phyloP scores from a whole-genome alignment of 495 filamentous ascomycete genomes.

The Daldinia decipiens region DNA sequence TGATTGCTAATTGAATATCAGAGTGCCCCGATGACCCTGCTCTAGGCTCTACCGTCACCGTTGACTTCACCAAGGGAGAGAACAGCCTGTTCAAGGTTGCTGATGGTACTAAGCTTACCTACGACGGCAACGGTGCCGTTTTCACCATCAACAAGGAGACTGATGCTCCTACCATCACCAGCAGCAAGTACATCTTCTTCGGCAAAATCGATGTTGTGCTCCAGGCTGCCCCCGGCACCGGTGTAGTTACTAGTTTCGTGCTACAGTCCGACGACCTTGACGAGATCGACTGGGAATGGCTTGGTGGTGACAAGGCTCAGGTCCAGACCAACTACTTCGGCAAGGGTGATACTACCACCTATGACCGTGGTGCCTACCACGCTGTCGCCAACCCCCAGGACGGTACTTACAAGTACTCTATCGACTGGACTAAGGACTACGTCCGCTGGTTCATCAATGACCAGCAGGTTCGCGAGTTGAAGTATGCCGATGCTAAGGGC shows the following conservation, averaged over 20 bases:
- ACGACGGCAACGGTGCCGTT: constrained; percentile 74
- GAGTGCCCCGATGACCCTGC: constrained; percentile 79
- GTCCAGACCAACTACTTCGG: constrained; percentile 96
- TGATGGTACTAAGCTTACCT: constrained; percentile 67
- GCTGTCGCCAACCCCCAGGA: constrained; percentile 67
- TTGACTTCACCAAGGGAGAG: constrained; percentile 83
- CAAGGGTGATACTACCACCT: constrained; percentile 83
- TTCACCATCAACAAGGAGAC: constrained; percentile 80
- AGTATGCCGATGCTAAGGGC: constrained; percentile 64
- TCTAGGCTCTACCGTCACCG: constrained; percentile 72
- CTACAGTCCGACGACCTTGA: constrained; percentile 92
- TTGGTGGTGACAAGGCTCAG: constrained; percentile 68
- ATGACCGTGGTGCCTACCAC: constrained; percentile 78
- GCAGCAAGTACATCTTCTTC: constrained; percentile 80
- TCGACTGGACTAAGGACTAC: constrained; percentile 81
- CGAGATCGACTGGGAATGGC: constrained; percentile 95
- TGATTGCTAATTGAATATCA: constrained; percentile 30
- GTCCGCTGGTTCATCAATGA: constrained; percentile 89
- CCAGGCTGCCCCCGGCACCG: constrained; percentile 71
- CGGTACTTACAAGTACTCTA: constrained; percentile 83
- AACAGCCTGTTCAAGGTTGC: constrained; percentile 71
- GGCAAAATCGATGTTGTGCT: constrained; percentile 75
- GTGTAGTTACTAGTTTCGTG: constrained; percentile 85
- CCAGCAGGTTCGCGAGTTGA: constrained; percentile 72
- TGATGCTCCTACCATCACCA: constrained; percentile 79